Evolutionary conservation across 345 rosid genomes (phyloP).

Genomic region (Boechera divaricarpa): DNA sequence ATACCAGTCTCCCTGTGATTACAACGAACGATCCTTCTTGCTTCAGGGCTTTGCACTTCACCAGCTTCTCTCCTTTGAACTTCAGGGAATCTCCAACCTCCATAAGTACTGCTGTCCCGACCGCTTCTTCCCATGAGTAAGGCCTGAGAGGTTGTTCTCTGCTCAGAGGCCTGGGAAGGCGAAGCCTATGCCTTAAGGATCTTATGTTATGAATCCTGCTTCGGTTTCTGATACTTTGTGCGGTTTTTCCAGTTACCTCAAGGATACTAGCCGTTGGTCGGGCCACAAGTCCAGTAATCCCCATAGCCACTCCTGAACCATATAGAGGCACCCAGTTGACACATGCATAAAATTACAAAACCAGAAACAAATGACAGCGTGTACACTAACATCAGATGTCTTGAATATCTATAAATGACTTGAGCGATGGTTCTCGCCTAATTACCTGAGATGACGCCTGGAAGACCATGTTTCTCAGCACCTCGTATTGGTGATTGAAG

Average conservation of each 20-base stretch:
- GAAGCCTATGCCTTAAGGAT: conserved; percentile 61
- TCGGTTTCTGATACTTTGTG: conserved; percentile 89
- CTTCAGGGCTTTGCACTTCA: conserved; percentile 76
- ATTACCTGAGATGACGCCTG: conserved; percentile 91
- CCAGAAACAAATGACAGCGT: conserved; percentile 15
- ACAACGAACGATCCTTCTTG: conserved; percentile 71
- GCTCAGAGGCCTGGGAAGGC: conserved; percentile 81
- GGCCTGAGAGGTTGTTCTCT: conserved; percentile 82
- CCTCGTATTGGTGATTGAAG: conserved; percentile 91
- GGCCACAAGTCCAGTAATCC: conserved; percentile 95
- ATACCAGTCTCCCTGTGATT: conserved; percentile 64
- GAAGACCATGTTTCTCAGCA: conserved; percentile 94
- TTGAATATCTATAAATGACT: conserved; percentile 20
- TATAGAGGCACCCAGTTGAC: conserved; percentile 26
- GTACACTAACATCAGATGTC: conserved; percentile 11
- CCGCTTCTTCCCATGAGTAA: conserved; percentile 94
- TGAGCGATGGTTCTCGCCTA: conserved; percentile 3
- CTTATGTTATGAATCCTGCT: conserved; percentile 69
- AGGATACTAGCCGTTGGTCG: conserved; percentile 96
- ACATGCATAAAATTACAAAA: conserved; percentile 10
- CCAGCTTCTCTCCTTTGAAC: conserved; percentile 65
- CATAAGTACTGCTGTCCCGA: conserved; percentile 72
- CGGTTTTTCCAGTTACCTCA: conserved; percentile 92
- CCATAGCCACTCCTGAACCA: conserved; percentile 75
- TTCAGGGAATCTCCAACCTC: conserved; percentile 66